These are phyloP conservation scores for Rhodotorula toruloides DNA, from an alignment of 768 basidiomycete species.

Conservation along the genomic window DNA sequence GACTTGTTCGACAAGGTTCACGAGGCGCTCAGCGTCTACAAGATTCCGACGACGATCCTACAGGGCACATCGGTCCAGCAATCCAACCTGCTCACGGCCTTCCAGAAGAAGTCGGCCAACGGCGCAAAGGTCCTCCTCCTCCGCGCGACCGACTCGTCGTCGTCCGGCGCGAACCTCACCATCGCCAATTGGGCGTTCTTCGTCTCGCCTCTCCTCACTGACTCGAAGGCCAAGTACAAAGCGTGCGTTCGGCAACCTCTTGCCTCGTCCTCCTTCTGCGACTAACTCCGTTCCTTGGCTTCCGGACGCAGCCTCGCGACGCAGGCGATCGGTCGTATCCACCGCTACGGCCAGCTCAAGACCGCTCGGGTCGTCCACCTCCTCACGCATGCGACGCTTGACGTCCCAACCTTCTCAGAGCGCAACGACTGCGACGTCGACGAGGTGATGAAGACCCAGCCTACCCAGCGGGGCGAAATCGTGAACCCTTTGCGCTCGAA, in stretches of 20 bases:
- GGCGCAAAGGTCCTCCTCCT: constrained; percentile 65
- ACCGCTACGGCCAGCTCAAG: constrained; percentile 72
- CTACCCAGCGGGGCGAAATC: not conserved
- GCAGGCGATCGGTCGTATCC: constrained; percentile 53
- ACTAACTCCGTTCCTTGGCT: constrained; percentile 45
- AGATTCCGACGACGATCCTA: constrained; percentile 56
- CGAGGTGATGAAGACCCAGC: not conserved
- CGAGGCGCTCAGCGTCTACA: constrained; percentile 67
- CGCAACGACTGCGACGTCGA: constrained; percentile 20
- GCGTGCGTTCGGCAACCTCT: constrained; percentile 55
- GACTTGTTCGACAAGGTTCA: constrained; percentile 88
- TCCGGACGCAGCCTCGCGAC: constrained; percentile 34
- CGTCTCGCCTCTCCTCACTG: constrained; percentile 80
- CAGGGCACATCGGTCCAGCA: constrained; percentile 73
- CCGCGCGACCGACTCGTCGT: constrained; percentile 90
- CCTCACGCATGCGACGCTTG: constrained; percentile 79
- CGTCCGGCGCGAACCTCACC: constrained; percentile 78
- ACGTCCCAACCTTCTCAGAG: constrained; percentile 65
- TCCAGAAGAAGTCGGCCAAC: constrained; percentile 73
- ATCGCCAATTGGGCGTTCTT: constrained; percentile 92
- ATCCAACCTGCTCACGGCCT: constrained; percentile 68
- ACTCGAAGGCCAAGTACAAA: constrained; percentile 74
- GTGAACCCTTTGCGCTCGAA: not conserved
- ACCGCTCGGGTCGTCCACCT: constrained; percentile 77
- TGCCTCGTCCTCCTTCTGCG: constrained; percentile 1